phyloP scores from a whole-genome alignment of 2,329 filamentous ascomycete species.

The Hypocreales sp. region DNA sequence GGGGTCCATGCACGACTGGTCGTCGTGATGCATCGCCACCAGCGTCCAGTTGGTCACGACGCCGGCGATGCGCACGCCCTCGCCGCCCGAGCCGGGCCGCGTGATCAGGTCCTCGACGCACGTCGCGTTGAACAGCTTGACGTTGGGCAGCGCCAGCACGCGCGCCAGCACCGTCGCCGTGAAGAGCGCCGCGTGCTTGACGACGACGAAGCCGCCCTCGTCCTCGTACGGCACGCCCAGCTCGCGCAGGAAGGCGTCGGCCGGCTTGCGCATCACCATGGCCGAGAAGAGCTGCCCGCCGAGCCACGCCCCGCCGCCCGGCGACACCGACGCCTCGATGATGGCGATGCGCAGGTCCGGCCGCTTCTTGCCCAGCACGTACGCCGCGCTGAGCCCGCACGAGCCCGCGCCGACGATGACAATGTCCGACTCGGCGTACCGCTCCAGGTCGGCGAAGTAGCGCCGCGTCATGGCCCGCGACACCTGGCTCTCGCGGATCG shows the following conservation, averaged over 20 bases:
- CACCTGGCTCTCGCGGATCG: constrained; percentile 84
- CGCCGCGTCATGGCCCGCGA: constrained; percentile 85
- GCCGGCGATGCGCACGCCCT: constrained; percentile 57
- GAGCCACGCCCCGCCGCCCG: constrained; percentile 81
- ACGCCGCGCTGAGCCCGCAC: constrained; percentile 73
- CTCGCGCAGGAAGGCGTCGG: constrained; percentile 69
- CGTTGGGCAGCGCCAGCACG: constrained; percentile 72
- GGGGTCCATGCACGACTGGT: constrained; percentile 92
- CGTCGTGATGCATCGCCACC: constrained; percentile 73
- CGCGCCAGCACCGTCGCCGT: constrained; percentile 75
- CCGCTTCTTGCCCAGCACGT: constrained; percentile 66
- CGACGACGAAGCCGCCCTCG: constrained; percentile 76
- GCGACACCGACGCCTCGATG: constrained; percentile 75
- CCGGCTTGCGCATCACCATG: constrained; percentile 91
- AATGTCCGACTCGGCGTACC: constrained; percentile 81
- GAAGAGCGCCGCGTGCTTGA: constrained; percentile 88
- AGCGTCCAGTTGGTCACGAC: constrained; percentile 96
- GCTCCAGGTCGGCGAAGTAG: constrained; percentile 83
- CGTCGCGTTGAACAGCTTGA: constrained; percentile 95
- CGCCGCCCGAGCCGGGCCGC: constrained; percentile 39
- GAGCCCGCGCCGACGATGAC: constrained; percentile 87
- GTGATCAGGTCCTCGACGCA: constrained; percentile 88
- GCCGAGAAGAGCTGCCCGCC: constrained; percentile 89
- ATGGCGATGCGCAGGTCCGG: constrained; percentile 87
- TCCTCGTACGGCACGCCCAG: constrained; percentile 77